These are phyloP conservation scores for Casaregolazyma lundiana DNA, from an alignment of 1,139 yeast species.

Conservation along the genomic window DNA sequence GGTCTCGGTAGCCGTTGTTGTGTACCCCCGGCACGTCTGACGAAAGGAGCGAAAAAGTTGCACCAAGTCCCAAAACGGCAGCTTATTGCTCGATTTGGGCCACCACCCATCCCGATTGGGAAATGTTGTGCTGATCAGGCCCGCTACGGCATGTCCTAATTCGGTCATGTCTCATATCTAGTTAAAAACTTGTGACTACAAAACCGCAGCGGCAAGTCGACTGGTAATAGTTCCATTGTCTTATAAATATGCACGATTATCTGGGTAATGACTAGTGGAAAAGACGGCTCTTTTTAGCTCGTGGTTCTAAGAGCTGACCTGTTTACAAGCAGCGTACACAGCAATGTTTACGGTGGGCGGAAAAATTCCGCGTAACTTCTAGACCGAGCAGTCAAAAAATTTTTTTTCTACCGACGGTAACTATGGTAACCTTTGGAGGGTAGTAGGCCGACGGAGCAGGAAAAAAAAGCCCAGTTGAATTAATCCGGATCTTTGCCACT, in stretches of 20 bases:
- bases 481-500: neutral
- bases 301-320: too few relatives aligned
- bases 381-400: neutral
- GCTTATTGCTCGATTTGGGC: neutral
- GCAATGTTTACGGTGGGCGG: too few relatives aligned
- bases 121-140: too few relatives aligned
- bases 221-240: too few relatives aligned
- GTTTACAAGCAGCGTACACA: too few relatives aligned
- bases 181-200: neutral
- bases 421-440: conserved; percentile 1
- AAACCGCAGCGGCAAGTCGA: too few relatives aligned
- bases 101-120: neutral
- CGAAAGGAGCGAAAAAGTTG: neutral
- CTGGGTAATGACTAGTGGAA: too few relatives aligned
- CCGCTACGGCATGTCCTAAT: neutral
- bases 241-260: too few relatives aligned
- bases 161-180: neutral
- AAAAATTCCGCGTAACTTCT: neutral
- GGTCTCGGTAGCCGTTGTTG: neutral
- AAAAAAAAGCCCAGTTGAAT: too few relatives aligned
- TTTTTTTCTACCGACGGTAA: neutral
- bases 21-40: neutral
- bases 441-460: too few relatives aligned
- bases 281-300: too few relatives aligned
- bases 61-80: neutral